Percentiles rank a stretch among this genome's conserved stretches.
Evolutionary conservation across 768 basidiomycete species (phyloP).

Genomic region (Exsudoporus frostii): DNA sequence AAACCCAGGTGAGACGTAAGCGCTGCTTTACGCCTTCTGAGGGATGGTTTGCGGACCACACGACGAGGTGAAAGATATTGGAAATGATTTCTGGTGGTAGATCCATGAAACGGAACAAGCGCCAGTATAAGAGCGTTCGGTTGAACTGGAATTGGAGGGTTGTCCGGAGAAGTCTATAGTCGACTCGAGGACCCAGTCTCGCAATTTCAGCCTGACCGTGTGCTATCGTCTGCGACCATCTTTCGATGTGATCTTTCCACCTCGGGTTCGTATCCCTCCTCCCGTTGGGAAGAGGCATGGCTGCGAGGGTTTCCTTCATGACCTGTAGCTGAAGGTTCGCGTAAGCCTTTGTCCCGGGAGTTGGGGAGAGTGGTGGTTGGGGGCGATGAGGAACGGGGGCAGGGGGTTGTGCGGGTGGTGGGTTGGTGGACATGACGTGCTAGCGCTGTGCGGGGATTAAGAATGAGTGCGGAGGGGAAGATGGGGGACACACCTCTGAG

Average conservation of each 20-base stretch:
- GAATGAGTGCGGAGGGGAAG: neutral
- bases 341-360: slow-evolving; percentile 20
- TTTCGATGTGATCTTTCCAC: slow-evolving; percentile 1
- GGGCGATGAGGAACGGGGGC: slow-evolving; percentile 1
- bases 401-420: slow-evolving; percentile 7
- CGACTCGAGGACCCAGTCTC: slow-evolving; percentile 19
- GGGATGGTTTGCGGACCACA: slow-evolving; percentile 47
- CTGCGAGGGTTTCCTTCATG: slow-evolving; percentile 18
- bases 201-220: slow-evolving; percentile 22
- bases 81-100: slow-evolving; percentile 64
- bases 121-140: slow-evolving; percentile 32
- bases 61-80: slow-evolving; percentile 60
- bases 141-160: slow-evolving; percentile 21
- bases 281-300: slow-evolving; percentile 18
- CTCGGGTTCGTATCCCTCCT: neutral
- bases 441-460: slow-evolving; percentile 2
- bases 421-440: slow-evolving; percentile 15
- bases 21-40: slow-evolving; percentile 38
- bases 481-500: slow-evolving; percentile 2
- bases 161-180: slow-evolving; percentile 3
- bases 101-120: slow-evolving; percentile 54
- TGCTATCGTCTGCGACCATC: slow-evolving; percentile 18
- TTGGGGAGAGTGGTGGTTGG: slow-evolving; percentile 5
- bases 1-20: slow-evolving; percentile 56
- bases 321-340: slow-evolving; percentile 15